A percentile compares a stretch with the other conserved stretches of the same genome.
Evolutionary conservation across 2,329 filamentous ascomycete genomes (phyloP).

Genomic region (Chaetomiaceae sp.): DNA sequence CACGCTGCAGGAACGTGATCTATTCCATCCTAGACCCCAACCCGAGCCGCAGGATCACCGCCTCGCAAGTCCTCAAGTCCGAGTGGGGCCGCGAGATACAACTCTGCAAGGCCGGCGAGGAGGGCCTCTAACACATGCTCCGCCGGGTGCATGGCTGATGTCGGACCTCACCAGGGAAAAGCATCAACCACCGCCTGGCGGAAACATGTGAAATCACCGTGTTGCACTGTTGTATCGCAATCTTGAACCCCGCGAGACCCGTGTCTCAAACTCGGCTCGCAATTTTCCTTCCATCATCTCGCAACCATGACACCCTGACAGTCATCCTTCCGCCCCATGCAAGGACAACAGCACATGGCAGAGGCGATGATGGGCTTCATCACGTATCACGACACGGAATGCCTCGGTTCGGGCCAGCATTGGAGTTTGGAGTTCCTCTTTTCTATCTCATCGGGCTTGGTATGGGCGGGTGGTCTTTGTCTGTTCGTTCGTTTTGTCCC

Average conservation of each 20-base stretch:
- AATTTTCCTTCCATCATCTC: not conserved
- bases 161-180: conserved; percentile 2
- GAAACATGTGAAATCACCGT: conserved; percentile 12
- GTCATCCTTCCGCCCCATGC: not conserved
- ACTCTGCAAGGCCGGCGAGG: conserved; percentile 92
- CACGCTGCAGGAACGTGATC: conserved; percentile 95
- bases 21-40: conserved; percentile 98
- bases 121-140: conserved; percentile 65
- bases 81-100: conserved; percentile 99
- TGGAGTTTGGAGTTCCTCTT: conserved; percentile 23
- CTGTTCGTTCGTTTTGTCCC: conserved; percentile 17
- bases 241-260: not conserved
- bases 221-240: not conserved
- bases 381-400: conserved; percentile 21
- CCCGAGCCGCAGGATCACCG: conserved; percentile 84
- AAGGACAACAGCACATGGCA: not conserved
- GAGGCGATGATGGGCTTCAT: conserved; percentile 10
- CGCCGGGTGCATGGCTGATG: conserved; percentile 26
- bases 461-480: not conserved
- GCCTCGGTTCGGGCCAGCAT: conserved; percentile 23
- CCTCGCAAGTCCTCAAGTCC: conserved; percentile 93
- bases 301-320: conserved; percentile 10
- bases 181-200: conserved; percentile 21
- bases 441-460: conserved; percentile 12
- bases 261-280: not conserved